Percentiles rank a stretch among this genome's conserved stretches.
phyloP scores from a whole-genome alignment of 179 eudicot species.

The Corrigiola litoralis region DNA sequence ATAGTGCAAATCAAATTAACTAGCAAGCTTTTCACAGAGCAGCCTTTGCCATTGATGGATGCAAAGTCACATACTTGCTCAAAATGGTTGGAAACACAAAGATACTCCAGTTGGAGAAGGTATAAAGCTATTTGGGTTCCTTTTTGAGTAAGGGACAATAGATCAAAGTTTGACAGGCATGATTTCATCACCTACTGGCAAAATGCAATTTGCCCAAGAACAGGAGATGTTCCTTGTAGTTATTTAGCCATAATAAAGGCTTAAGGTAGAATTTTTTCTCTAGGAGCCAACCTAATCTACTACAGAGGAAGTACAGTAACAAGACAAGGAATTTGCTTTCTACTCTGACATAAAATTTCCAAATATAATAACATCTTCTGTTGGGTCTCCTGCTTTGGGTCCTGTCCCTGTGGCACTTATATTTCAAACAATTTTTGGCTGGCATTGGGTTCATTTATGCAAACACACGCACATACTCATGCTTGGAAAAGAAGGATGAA shows the following conservation, averaged over 20 bases:
- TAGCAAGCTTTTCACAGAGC: background rate
- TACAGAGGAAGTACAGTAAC: background rate
- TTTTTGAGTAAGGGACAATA: background rate
- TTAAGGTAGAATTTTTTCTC: background rate
- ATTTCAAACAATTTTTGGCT: no score
- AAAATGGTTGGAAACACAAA: background rate
- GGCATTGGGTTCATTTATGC: no score
- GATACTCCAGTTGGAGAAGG: background rate
- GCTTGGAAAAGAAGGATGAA: no score
- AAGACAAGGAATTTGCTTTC: background rate
- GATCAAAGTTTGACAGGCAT: background rate
- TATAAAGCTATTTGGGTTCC: background rate
- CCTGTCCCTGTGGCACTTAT: no score
- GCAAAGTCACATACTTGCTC: background rate
- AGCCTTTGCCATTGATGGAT: background rate
- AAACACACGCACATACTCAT: no score
- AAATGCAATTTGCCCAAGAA: no score
- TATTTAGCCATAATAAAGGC: no score
- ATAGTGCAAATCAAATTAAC: background rate
- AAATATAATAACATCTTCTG: no score
- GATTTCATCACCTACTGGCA: background rate
- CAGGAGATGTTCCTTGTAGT: no score
- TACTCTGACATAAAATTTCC: no score
- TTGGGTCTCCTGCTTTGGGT: no score
- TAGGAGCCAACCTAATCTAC: background rate